phyloP scores from a whole-genome alignment of 139 green algal species.

The Tetradesmus obliquus region DNA sequence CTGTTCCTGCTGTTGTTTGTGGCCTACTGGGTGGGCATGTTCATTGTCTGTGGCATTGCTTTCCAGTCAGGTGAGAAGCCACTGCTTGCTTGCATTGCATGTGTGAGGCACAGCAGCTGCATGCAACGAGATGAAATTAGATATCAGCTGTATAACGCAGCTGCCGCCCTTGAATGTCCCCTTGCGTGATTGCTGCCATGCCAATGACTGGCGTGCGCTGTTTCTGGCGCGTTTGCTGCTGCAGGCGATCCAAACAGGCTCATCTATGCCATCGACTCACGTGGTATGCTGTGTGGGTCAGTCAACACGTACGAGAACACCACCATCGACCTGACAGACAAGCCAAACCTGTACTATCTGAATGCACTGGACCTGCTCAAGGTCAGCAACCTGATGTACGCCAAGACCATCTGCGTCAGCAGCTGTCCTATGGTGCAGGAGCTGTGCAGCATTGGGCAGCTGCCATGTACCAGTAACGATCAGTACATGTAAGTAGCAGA shows the following conservation, averaged over 20 bases:
- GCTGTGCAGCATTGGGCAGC: constrained; percentile 45
- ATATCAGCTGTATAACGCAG: background rate
- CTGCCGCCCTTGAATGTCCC: background rate
- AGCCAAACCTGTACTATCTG: constrained; percentile 80
- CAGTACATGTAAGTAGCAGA: constrained; percentile 53
- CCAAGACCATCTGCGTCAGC: constrained; percentile 68
- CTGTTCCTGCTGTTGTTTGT: constrained; percentile 75
- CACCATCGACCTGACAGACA: constrained; percentile 60
- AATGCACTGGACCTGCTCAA: constrained; percentile 76
- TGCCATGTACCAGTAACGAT: constrained; percentile 56
- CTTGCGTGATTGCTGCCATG: background rate
- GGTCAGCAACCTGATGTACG: constrained; percentile 58
- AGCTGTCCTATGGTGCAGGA: constrained; percentile 57
- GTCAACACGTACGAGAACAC: constrained; percentile 60
- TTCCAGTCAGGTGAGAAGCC: constrained; percentile 59
- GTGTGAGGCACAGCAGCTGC: background rate
- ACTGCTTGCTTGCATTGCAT: background rate
- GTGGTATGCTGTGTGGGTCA: constrained; percentile 73
- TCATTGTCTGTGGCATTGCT: constrained; percentile 69
- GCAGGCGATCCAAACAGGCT: constrained; percentile 66
- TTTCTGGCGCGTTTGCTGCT: background rate
- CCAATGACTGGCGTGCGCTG: background rate
- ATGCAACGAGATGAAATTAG: background rate
- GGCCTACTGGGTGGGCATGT: constrained; percentile 82
- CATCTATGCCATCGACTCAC: constrained; percentile 79